Evolutionary conservation across 139 green algal genomes (phyloP).

Genomic region (Haematococcus sp.): DNA sequence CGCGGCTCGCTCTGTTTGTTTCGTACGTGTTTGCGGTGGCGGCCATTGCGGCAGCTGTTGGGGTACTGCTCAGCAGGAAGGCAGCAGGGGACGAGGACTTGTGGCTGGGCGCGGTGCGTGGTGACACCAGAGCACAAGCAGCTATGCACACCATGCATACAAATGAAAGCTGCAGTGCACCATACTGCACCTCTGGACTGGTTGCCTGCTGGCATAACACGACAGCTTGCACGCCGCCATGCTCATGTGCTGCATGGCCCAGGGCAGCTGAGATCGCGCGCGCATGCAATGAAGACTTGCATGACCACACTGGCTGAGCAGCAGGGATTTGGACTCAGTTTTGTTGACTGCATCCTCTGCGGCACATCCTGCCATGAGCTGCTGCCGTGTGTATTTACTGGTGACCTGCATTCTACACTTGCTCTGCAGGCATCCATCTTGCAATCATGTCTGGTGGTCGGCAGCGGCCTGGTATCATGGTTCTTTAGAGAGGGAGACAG

Average conservation of each 20-base stretch:
- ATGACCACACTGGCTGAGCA: too few species aligned
- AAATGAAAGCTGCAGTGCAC: too few species aligned
- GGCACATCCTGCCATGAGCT: background rate
- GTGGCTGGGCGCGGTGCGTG: slow-evolving; percentile 4
- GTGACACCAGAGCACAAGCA: too few species aligned
- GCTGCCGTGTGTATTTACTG: background rate
- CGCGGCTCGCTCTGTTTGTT: background rate
- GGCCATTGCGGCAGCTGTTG: background rate
- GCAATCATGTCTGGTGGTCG: slow-evolving; percentile 6
- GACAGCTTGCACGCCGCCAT: too few species aligned
- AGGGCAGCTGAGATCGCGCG: too few species aligned
- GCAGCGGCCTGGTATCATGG: background rate
- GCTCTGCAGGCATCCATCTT: slow-evolving; percentile 1
- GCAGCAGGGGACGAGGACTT: background rate
- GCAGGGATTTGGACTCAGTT: too few species aligned
- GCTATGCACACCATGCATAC: too few species aligned
- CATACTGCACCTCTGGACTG: too few species aligned
- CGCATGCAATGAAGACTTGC: too few species aligned
- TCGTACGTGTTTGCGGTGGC: slow-evolving; percentile 2
- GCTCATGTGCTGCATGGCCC: too few species aligned
- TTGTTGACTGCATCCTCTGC: too few species aligned
- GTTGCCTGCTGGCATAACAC: too few species aligned
- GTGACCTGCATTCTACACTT: background rate
- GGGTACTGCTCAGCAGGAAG: background rate
- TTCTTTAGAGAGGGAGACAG: background rate